Percentiles rank a stretch among this genome's conserved stretches.
These are phyloP conservation scores for Aspergillus bertholletiae DNA, from an alignment of 495 filamentous ascomycete species.

Conservation along the genomic window DNA sequence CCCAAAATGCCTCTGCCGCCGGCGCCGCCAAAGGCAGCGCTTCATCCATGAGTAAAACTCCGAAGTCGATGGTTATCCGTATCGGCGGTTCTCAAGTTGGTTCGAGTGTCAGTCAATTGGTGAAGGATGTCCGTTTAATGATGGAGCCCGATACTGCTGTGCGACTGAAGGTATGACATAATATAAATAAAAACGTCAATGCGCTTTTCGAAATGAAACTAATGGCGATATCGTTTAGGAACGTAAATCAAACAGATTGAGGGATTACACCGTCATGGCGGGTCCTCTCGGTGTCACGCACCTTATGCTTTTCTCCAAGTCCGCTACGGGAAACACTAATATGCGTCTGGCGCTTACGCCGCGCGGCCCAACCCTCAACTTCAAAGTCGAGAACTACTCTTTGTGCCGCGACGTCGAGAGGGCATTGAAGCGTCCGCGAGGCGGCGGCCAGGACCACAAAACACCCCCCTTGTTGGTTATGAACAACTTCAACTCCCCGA, in stretches of 20 bases:
- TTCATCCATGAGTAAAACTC: slow-evolving; percentile 50
- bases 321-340: slow-evolving; percentile 85
- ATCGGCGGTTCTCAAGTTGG: slow-evolving; percentile 94
- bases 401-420: slow-evolving; percentile 85
- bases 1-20: slow-evolving; percentile 56
- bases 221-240: slow-evolving; percentile 49
- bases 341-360: slow-evolving; percentile 86
- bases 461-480: slow-evolving; percentile 89
- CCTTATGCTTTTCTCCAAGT: slow-evolving; percentile 90
- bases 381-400: slow-evolving; percentile 94
- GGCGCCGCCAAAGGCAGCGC: slow-evolving; percentile 48
- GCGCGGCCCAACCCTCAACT: slow-evolving; percentile 88
- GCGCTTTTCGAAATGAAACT: not conserved
- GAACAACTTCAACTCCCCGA: slow-evolving; percentile 86
- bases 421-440: slow-evolving; percentile 75
- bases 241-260: slow-evolving; percentile 81
- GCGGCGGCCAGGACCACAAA: slow-evolving; percentile 76
- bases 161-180: slow-evolving; percentile 57
- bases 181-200: not conserved
- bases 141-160: slow-evolving; percentile 95
- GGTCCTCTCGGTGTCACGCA: slow-evolving; percentile 93
- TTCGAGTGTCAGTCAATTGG: slow-evolving; percentile 84
- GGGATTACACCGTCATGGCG: slow-evolving; percentile 94
- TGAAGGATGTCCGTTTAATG: slow-evolving; percentile 84
- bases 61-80: slow-evolving; percentile 98